These are phyloP conservation scores for Mollisia scopiformis DNA, from an alignment of 2,329 filamentous ascomycete species.

Conservation along the genomic window DNA sequence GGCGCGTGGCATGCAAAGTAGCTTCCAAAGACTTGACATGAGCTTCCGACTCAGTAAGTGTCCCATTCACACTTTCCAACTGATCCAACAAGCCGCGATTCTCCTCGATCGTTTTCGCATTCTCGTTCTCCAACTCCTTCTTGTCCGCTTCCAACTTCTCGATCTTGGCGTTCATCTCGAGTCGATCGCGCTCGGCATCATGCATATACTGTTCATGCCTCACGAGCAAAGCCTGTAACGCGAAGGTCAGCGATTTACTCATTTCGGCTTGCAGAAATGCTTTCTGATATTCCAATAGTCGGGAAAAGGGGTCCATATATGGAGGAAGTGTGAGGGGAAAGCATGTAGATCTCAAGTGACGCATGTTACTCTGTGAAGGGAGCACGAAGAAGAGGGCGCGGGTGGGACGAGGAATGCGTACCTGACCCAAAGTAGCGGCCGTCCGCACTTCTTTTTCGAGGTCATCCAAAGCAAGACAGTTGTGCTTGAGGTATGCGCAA, in stretches of 20 bases:
- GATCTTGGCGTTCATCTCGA: constrained; percentile 72
- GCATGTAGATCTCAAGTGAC: constrained; percentile 6
- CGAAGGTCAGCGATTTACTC: constrained; percentile 65
- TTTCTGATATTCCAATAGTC: neutral
- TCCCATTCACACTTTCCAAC: constrained; percentile 80
- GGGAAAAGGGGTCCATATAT: neutral
- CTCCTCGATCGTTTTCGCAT: constrained; percentile 78
- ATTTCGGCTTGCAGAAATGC: constrained; percentile 17
- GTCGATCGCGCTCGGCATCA: constrained; percentile 85
- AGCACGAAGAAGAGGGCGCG: constrained; percentile 27
- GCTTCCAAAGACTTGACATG: constrained; percentile 78
- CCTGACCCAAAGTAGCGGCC: constrained; percentile 89
- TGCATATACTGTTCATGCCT: constrained; percentile 95
- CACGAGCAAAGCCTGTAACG: constrained; percentile 81
- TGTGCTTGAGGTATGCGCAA: constrained; percentile 82
- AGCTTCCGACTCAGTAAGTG: constrained; percentile 78
- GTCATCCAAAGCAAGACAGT: constrained; percentile 74
- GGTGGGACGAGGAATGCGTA: constrained; percentile 54
- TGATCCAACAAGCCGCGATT: constrained; percentile 82
- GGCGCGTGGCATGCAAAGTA: constrained; percentile 76
- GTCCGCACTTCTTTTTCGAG: constrained; percentile 87
- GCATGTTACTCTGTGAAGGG: neutral
- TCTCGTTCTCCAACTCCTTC: constrained; percentile 72
- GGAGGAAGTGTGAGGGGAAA: neutral
- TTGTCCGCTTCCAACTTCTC: constrained; percentile 77